Percentiles rank a stretch among this genome's conserved stretches.
These are phyloP conservation scores for Aureobasidium uvarum DNA, from an alignment of 2,329 filamentous ascomycete species.

Conservation along the genomic window DNA sequence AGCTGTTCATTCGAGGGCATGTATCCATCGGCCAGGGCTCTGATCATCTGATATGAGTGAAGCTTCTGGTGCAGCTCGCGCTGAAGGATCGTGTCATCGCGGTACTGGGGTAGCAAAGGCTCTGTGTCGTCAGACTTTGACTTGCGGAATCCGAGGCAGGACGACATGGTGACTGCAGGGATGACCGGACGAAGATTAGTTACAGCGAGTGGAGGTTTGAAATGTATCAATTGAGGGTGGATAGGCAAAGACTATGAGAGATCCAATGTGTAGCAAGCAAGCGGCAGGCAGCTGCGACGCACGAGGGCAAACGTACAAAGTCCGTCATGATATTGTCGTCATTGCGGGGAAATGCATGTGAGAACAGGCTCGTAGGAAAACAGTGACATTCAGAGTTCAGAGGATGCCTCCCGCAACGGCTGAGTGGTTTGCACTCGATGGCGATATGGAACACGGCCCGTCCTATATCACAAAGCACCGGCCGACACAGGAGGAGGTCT, in stretches of 20 bases:
- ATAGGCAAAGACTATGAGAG: not conserved
- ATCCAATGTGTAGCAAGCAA: not conserved
- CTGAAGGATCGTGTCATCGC: slow-evolving; percentile 77
- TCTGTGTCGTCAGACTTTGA: slow-evolving; percentile 61
- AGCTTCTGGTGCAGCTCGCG: slow-evolving; percentile 80
- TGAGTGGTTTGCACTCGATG: not conserved
- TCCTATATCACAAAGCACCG: not conserved
- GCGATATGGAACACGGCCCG: not conserved
- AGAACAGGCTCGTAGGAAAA: not conserved
- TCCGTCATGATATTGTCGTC: slow-evolving; percentile 11
- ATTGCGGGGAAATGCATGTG: slow-evolving; percentile 23
- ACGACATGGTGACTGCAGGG: slow-evolving; percentile 50
- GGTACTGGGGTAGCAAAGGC: slow-evolving; percentile 78
- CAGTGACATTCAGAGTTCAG: not conserved
- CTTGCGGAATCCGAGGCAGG: slow-evolving; percentile 63
- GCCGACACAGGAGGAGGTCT: not conserved
- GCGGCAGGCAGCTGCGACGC: not conserved
- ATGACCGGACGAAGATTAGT: not conserved
- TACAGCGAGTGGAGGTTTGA: not conserved
- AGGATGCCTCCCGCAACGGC: not conserved
- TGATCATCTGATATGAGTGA: slow-evolving; percentile 87
- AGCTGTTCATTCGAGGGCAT: slow-evolving; percentile 89
- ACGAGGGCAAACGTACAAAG: not conserved
- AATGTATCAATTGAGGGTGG: not conserved
- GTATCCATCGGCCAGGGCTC: slow-evolving; percentile 76